Evolutionary conservation across 2,329 filamentous ascomycete genomes (phyloP), one percentile per base, ranked within the genome.

Genomic region (Shiraia sp.): DNA sequence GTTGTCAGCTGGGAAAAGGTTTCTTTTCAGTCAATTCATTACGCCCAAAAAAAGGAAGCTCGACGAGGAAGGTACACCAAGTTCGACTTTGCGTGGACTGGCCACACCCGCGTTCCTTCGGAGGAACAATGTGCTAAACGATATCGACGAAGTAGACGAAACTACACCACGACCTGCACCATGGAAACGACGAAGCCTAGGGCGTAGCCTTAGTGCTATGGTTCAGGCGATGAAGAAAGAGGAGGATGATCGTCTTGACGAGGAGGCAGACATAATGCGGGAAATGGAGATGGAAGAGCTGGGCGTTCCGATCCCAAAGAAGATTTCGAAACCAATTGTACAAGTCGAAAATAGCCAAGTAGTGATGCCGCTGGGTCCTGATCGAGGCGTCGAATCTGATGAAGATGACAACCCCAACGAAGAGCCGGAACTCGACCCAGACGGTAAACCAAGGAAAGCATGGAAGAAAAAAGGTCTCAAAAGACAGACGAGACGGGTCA

Each of bases 381-480:
- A 77, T 51, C 63, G 68, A 17, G 64, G 55, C 15, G 49, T 62
- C 9, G 66, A 66, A 19, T 87, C 86, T 42, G 81, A 86, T 42
- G 83, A 85, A 55, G 77, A 80, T n/a, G 77, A 79, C 26, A 70
- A 74, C 0, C 77, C 79, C 26, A 70, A 74, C 0, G 61, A 64
- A 3, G 63, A 68, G n/a, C 59, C 59, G 19, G 55, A 51, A 10
- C 42, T 78, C 10, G 80, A 74, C 37, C 74, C 73, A n/a, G 72
- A 82, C 55, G 82, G 82, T 2, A 75, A 79, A 48, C 83, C 83
- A 2, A 65, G 83, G 26, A 80, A 77, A 39, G 69, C 81, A 1
- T 92, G 80, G 75, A 92, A 91, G 76, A 93, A 93, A 79, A 88
- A 88, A 73, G 88, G 87, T 0, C 80, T 88, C 64, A 93, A 93